These are phyloP conservation scores for Carex myosuroides DNA, from an alignment of 176 grass and related monocot genomes.

Conservation along the genomic window DNA sequence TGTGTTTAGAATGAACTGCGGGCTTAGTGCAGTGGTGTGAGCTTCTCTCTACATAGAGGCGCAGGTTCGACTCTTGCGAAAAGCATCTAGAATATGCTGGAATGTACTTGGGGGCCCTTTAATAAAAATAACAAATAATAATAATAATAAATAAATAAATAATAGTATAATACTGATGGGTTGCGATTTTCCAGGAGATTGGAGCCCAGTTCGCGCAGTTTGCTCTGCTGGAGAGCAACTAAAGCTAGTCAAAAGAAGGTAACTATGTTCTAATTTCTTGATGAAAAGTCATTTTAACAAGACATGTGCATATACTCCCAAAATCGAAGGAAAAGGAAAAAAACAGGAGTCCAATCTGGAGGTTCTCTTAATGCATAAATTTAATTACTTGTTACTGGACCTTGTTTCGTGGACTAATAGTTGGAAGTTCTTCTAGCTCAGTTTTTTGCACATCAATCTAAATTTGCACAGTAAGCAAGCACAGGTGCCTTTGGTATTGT, in stretches of 20 bases:
- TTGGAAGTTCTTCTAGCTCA: not conserved
- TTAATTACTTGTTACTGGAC: not conserved
- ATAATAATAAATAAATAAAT: no score
- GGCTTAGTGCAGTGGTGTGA: no score
- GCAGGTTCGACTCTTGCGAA: no score
- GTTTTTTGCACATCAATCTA: not conserved
- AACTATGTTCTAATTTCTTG: not conserved
- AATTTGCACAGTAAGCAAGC: not conserved
- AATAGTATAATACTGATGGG: not conserved
- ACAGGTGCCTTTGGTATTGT: not conserved
- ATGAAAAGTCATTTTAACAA: not conserved
- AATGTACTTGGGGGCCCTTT: no score
- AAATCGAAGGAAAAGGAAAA: not conserved
- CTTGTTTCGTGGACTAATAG: not conserved
- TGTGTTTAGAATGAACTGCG: not conserved
- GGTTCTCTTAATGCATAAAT: not conserved
- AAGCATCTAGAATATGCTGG: no score
- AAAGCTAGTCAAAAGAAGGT: slow-evolving; percentile 31
- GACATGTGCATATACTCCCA: not conserved
- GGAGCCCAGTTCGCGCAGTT: slow-evolving; percentile 36
- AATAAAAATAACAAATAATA: no score
- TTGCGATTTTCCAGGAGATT: slow-evolving; percentile 36
- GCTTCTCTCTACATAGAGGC: no score
- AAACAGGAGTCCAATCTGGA: not conserved
- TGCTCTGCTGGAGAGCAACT: slow-evolving; percentile 36